Percentiles rank a stretch among this genome's conserved stretches.
These are phyloP conservation scores for Cryptosporidium xiaoi DNA, from an alignment of 169 alveolate species.

Conservation along the genomic window DNA sequence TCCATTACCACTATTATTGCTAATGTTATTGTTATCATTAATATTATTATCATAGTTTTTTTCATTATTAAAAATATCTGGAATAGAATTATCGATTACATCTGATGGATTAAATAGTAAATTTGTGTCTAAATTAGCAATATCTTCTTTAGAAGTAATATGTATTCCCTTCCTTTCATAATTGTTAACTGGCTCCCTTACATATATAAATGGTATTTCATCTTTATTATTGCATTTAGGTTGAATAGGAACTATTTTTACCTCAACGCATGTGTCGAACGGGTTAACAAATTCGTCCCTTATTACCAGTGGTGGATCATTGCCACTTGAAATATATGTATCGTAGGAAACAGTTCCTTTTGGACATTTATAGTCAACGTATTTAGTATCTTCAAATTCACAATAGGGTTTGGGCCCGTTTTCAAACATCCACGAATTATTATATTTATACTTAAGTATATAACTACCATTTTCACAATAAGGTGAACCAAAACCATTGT, in stretches of 20 bases:
- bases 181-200: slow-evolving; percentile 26
- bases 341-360: slow-evolving; percentile 46
- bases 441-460: slow-evolving; percentile 30
- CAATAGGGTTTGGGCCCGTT: slow-evolving; percentile 50
- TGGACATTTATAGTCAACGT: slow-evolving; percentile 51
- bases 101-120: slow-evolving; percentile 24
- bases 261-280: slow-evolving; percentile 40
- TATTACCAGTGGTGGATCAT: slow-evolving; percentile 53
- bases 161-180: slow-evolving; percentile 55
- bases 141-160: slow-evolving; percentile 58
- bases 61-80: not conserved
- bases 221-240: slow-evolving; percentile 48
- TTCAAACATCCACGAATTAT: slow-evolving; percentile 52
- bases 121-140: slow-evolving; percentile 25
- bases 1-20: not conserved
- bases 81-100: slow-evolving; percentile 34
- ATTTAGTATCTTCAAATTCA: slow-evolving; percentile 6
- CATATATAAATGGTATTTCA: slow-evolving; percentile 38
- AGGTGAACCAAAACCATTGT: slow-evolving; percentile 52
- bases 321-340: slow-evolving; percentile 34
- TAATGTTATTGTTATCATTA: not conserved
- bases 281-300: slow-evolving; percentile 36
- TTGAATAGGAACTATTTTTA: slow-evolving; percentile 32
- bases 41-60: not conserved
- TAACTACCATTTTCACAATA: slow-evolving; percentile 35